Evolutionary conservation across 2,329 filamentous ascomycete species (phyloP).

Genomic region (Talaromyces sp.): DNA sequence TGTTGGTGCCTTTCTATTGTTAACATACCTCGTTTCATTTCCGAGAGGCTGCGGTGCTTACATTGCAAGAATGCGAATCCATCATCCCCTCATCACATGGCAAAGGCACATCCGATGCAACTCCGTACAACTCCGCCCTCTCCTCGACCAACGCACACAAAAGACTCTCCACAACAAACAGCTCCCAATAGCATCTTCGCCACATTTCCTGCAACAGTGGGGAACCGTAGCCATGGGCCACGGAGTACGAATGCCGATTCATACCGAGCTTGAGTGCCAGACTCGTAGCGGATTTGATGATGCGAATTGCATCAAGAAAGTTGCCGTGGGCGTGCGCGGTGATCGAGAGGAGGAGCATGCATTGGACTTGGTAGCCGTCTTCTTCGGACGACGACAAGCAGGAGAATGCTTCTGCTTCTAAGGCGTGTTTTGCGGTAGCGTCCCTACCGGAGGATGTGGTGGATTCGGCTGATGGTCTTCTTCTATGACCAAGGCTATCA

Average conservation of each 20-base stretch:
- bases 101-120: slow-evolving; percentile 61
- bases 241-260: slow-evolving; percentile 58
- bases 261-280: slow-evolving; percentile 70
- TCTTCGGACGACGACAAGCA: slow-evolving; percentile 16
- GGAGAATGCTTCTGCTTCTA: slow-evolving; percentile 22
- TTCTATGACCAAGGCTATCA: background rate
- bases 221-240: slow-evolving; percentile 46
- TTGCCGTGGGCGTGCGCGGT: slow-evolving; percentile 28
- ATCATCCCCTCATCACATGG: slow-evolving; percentile 64
- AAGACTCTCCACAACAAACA: slow-evolving; percentile 72
- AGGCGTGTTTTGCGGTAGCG: background rate
- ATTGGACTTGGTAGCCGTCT: slow-evolving; percentile 33
- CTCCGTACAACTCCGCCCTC: slow-evolving; percentile 25
- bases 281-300: slow-evolving; percentile 60
- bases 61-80: background rate
- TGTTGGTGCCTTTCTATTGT: slow-evolving; percentile 51
- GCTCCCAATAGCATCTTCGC: slow-evolving; percentile 81
- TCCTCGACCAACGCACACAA: slow-evolving; percentile 60
- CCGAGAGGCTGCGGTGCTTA: background rate
- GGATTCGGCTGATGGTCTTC: background rate
- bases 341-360: slow-evolving; percentile 30
- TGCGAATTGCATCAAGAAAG: slow-evolving; percentile 23
- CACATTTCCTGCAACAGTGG: slow-evolving; percentile 72
- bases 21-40: background rate
- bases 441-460: background rate